Percentiles rank a stretch among this genome's conserved stretches.
Evolutionary conservation across 495 filamentous ascomycete genomes (phyloP).

Genomic region (Neurospora tetrasperma): DNA sequence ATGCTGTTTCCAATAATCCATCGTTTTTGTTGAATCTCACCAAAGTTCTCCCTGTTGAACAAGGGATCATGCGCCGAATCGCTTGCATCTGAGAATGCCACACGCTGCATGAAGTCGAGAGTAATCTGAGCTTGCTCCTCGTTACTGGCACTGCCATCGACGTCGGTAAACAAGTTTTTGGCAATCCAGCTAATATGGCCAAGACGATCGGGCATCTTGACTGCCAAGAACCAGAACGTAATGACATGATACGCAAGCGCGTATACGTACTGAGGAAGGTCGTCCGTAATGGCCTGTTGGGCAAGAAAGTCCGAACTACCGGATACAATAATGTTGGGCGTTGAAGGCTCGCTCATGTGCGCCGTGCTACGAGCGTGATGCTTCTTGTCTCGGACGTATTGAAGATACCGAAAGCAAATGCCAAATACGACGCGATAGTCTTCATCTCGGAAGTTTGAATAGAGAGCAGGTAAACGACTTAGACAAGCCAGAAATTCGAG

Average conservation of each 20-base stretch:
- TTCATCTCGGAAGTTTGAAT: slow-evolving; percentile 75
- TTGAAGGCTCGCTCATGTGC: slow-evolving; percentile 22
- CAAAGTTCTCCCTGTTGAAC: slow-evolving; percentile 51
- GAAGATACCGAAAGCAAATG: slow-evolving; percentile 86
- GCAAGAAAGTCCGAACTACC: slow-evolving; percentile 8
- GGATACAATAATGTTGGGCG: slow-evolving; percentile 20
- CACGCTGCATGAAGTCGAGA: slow-evolving; percentile 90
- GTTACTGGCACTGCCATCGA: slow-evolving; percentile 58
- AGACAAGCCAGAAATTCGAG: slow-evolving; percentile 85
- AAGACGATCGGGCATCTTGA: slow-evolving; percentile 72
- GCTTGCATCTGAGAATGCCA: slow-evolving; percentile 74
- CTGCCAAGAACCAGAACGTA: slow-evolving; percentile 87
- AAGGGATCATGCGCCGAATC: slow-evolving; percentile 57
- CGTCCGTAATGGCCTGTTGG: slow-evolving; percentile 39
- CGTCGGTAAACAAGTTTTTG: slow-evolving; percentile 70
- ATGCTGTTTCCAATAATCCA: slow-evolving; percentile 87
- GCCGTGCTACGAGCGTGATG: slow-evolving; percentile 28
- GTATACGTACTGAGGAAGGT: slow-evolving; percentile 84
- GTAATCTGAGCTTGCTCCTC: slow-evolving; percentile 92
- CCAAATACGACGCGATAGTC: slow-evolving; percentile 89
- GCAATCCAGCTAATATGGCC: slow-evolving; percentile 86
- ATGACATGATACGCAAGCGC: slow-evolving; percentile 90
- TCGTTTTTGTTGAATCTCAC: slow-evolving; percentile 58
- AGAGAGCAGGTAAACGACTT: slow-evolving; percentile 73
- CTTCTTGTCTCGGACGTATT: slow-evolving; percentile 47